These are phyloP conservation scores for Daldinia childiae DNA, from an alignment of 495 filamentous ascomycete species.

Conservation along the genomic window DNA sequence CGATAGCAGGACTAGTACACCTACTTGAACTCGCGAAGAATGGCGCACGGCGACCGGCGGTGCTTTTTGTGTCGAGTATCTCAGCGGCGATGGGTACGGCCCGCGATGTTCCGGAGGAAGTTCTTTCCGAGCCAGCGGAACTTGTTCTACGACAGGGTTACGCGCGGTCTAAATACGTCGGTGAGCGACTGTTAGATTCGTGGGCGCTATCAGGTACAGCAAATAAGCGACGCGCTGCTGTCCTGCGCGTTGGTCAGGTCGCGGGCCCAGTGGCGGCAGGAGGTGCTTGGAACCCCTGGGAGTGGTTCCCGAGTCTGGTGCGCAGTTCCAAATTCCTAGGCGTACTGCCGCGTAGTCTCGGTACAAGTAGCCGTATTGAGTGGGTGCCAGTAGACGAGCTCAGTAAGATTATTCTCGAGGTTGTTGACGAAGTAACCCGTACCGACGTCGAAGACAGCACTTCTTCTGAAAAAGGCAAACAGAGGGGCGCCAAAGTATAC, in stretches of 20 bases:
- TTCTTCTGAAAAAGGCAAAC: background rate
- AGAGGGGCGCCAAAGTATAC: constrained; percentile 32
- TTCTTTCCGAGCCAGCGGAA: constrained; percentile 21
- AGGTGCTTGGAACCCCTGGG: constrained; percentile 40
- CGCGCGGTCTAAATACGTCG: constrained; percentile 39
- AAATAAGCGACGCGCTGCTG: constrained; percentile 20
- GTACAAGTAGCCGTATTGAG: constrained; percentile 34
- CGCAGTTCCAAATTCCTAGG: constrained; percentile 35
- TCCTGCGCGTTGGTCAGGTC: constrained; percentile 45
- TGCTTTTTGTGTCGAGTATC: constrained; percentile 44
- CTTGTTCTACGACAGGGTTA: constrained; percentile 38
- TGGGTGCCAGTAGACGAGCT: constrained; percentile 45
- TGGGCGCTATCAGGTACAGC: constrained; percentile 17
- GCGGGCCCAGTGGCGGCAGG: constrained; percentile 34
- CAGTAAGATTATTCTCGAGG: constrained; percentile 34
- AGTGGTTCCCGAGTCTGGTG: constrained; percentile 45
- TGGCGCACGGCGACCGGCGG: constrained; percentile 16
- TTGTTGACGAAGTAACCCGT: constrained; percentile 33
- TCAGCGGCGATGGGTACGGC: constrained; percentile 33
- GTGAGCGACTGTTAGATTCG: constrained; percentile 36
- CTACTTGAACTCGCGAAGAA: constrained; percentile 41
- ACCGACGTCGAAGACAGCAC: background rate
- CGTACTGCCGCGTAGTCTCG: constrained; percentile 30
- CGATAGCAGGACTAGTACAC: constrained; percentile 37
- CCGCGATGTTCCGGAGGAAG: constrained; percentile 30